phyloP scores from a whole-genome alignment of 164 flowering plant species.

The Nymphaea thermarum region DNA sequence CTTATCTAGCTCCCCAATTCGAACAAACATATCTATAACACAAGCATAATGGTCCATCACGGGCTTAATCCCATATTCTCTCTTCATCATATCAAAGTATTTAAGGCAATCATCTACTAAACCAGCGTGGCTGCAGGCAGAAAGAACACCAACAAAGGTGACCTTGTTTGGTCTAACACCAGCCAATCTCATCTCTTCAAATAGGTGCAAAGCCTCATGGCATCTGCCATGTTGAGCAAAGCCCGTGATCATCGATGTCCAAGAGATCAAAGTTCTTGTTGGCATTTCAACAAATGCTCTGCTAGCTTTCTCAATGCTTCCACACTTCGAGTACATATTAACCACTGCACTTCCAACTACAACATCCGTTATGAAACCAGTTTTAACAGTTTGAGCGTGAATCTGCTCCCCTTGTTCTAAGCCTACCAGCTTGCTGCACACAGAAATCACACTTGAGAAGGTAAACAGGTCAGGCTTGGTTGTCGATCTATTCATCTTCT shows the following conservation, averaged over 20 bases:
- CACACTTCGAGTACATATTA: constrained; percentile 64
- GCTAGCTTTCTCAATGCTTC: constrained; percentile 37
- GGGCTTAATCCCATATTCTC: constrained; percentile 51
- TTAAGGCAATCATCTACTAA: constrained; percentile 54
- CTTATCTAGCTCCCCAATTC: constrained; percentile 55
- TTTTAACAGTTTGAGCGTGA: constrained; percentile 67
- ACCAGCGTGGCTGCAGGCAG: constrained; percentile 86
- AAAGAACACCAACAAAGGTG: constrained; percentile 71
- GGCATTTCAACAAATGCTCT: constrained; percentile 59
- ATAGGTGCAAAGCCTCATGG: constrained; percentile 60
- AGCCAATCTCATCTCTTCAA: constrained; percentile 71
- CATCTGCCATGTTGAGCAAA: constrained; percentile 59
- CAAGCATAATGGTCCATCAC: constrained; percentile 72
- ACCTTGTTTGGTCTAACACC: constrained; percentile 74
- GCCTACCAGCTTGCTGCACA: constrained; percentile 56
- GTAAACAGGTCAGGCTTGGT: constrained; percentile 58
- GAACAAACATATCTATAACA: constrained; percentile 65
- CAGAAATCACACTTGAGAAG: constrained; percentile 53
- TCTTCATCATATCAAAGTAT: constrained; percentile 67
- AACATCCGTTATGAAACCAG: constrained; percentile 64
- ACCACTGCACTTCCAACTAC: constrained; percentile 72
- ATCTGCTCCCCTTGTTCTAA: constrained; percentile 74
- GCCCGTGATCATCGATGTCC: constrained; percentile 75
- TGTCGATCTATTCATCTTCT: constrained; percentile 39
- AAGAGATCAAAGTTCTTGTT: constrained; percentile 42